Evolutionary conservation across 768 basidiomycete species (phyloP), one percentile per base, ranked within the genome.

Genomic region (Psilocybe subaeruginosa): DNA sequence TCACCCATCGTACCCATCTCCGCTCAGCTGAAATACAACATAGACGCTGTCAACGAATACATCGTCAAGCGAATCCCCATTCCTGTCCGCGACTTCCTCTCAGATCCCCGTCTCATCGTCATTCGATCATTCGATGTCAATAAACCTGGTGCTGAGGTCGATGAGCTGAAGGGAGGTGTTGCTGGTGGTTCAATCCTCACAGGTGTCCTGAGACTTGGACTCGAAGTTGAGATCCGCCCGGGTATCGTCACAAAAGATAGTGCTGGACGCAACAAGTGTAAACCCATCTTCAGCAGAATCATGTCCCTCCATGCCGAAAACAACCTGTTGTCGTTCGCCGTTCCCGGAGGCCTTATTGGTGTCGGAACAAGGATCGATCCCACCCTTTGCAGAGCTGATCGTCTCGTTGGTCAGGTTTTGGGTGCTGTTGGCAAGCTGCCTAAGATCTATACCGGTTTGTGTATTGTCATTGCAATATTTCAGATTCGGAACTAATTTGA

Each of bases 41-140:
- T 99, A 72, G 97, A 98, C 73, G 97, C 97, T 16, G 95, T 99
- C 52, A 97, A 97, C 78, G 96, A 98, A 70, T 98, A 97, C 80
- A 97, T 99, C 74, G 95, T 95, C 66, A 96, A 94, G 74, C 88
- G 92, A 54, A 98, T 99, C 69, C 95, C 97, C 16, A 92, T 99
- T 52, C 97, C 97, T 49, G 78, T 89, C 37, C 93, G 97, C 60
- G 92, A 99, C 81, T 99, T 99, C 76, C 83, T 87, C 35, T 90
- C 94, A 30, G 88, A 92, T 63, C 95, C 97, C 0, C 88, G 90
- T 35, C 89, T 99, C 66, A 99, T 99, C 73, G 96, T 99, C 73
- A 99, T 99, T 76, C 94, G 97, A 66, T 97, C 95, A 17, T 99
- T 99, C 78, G 97, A 99, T 74, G 97, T 99, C 74, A 99, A 99